Base-by-base conservation (phyloP, 495 filamentous ascomycete genomes). In the Podospora pseudopauciseta region DNA sequence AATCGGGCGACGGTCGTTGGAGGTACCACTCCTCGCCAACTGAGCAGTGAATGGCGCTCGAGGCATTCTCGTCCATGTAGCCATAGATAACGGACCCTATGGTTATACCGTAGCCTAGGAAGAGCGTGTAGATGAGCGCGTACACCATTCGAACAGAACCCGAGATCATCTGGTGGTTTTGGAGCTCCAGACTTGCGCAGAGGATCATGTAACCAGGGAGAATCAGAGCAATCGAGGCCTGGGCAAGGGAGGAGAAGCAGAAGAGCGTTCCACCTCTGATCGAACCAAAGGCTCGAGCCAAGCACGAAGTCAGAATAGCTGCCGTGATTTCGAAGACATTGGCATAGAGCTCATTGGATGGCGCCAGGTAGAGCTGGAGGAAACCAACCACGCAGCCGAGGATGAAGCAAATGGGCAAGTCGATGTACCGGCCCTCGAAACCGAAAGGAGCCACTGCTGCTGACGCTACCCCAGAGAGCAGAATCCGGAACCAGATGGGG, bases 61-160 rank as follows among this genome's bases (percentile, higher is more conserved):
- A 88, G 16, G 94, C 94, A 32, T 91, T 81, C 3, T 81, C 54
- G 77, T 96, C 92, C 65, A 97, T 83, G 23, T 93, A 82, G 20
- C 94, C 95, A 72, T 96, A 97, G 7, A 98, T 83, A 2, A 91
- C 91, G 0, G 94, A 94, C 28, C 94, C 94, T 49, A 98, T 92
- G 5, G 95, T 97, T 72, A 98, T 97, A 6, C 94, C 95, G 72
- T 94, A 97, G n/a, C 94, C 94, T 7, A 98, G 89, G 78, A 97
- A 96, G 2, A 97, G 83, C 0, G 94, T 94, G 78, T 97, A 97
- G 34, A 97, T 94, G 65, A 97, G 90, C 7, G 94, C 92, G 70
- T 97, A 97, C 5, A 98, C 92, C 90, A 97, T 94, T 60, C 94
- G 91, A 13, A 97, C 91, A 5, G 92, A 94, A 2, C 94, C 94